phyloP scores from a whole-genome alignment of 2,329 filamentous ascomycete genomes.

The Pleomassaria siparia region DNA sequence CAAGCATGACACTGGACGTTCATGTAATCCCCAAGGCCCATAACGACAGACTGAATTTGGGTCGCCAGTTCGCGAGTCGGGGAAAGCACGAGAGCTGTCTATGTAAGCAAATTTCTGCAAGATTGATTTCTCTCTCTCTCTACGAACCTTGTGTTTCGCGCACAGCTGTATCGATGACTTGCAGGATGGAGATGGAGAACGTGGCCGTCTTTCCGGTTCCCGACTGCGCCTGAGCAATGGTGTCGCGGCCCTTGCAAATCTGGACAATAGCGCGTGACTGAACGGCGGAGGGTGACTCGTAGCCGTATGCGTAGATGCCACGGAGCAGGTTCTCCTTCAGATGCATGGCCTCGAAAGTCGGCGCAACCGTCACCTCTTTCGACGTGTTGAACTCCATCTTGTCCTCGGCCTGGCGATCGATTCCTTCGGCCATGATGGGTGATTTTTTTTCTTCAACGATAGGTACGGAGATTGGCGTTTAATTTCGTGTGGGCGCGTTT shows the following conservation, averaged over 20 bases:
- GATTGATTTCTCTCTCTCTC: too few relatives aligned
- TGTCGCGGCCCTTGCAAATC: constrained; percentile 98
- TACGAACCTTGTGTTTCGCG: constrained; percentile 75
- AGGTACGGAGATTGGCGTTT: background rate
- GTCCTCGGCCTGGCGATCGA: constrained; percentile 93
- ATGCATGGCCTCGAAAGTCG: constrained; percentile 75
- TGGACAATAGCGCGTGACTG: constrained; percentile 98
- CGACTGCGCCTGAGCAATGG: constrained; percentile 96
- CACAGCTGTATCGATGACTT: constrained; percentile 91
- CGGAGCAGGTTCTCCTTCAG: constrained; percentile 96
- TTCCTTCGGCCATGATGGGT: constrained; percentile 81
- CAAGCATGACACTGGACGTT: constrained; percentile 98
- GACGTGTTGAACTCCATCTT: constrained; percentile 98
- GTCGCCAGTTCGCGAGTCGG: constrained; percentile 96
- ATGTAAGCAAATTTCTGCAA: background rate
- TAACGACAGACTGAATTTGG: constrained; percentile 97
- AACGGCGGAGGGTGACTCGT: constrained; percentile 96
- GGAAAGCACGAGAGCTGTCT: constrained; percentile 79
- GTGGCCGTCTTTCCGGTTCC: constrained; percentile 97
- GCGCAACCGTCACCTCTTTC: constrained; percentile 94
- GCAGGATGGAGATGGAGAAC: constrained; percentile 93
- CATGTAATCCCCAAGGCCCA: constrained; percentile 99
- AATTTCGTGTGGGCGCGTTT: constrained; percentile 1
- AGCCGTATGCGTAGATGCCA: constrained; percentile 97
- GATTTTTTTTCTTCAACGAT: background rate